Conservation (phyloP, 108 stramenopile genomes). For the Nannochloropsis granulata region DNA sequence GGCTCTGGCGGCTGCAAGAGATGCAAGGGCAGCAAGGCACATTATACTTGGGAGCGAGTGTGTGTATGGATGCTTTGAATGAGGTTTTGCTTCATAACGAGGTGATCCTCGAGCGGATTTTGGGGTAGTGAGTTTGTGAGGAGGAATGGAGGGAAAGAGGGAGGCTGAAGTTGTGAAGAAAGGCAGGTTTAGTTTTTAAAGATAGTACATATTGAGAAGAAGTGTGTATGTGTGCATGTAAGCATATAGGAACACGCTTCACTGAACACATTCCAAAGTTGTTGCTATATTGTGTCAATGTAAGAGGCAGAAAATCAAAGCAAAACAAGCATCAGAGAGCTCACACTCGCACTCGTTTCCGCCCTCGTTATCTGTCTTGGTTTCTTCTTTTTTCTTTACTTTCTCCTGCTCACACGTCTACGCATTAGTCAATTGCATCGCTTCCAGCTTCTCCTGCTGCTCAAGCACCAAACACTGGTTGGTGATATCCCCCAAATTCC, state of each 20-base stretch:
- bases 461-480: slow-evolving; percentile 19
- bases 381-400: no score
- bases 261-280: no score
- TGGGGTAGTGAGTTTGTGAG: neutral
- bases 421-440: slow-evolving; percentile 6
- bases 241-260: no score
- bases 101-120: neutral
- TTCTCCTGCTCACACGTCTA: neutral
- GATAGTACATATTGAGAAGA: no score
- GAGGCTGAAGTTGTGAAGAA: no score
- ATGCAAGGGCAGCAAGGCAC: neutral
- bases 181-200: no score
- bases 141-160: no score
- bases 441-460: slow-evolving; percentile 33
- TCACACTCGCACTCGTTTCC: no score
- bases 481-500: slow-evolving; percentile 27
- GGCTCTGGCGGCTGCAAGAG: neutral
- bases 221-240: no score
- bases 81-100: neutral
- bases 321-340: no score
- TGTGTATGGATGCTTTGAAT: neutral
- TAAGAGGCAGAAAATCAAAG: no score
- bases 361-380: no score
- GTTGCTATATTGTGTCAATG: neutral
- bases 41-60: neutral